Conservation (phyloP, 73 alveolate genomes). For the Stentor coeruleus region DNA sequence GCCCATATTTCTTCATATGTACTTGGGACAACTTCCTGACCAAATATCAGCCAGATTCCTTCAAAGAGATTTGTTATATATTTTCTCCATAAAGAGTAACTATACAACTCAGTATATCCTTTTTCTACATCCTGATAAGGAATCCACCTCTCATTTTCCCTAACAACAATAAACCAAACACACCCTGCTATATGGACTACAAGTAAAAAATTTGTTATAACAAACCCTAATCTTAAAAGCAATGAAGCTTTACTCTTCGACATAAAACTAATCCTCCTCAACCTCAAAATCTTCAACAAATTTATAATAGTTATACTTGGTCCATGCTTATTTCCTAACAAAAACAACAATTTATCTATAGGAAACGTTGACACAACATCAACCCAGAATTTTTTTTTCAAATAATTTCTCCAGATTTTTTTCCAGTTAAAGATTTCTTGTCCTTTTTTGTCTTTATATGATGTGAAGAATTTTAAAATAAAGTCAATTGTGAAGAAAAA, state of each 20-base stretch:
- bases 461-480: background rate
- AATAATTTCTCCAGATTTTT: background rate
- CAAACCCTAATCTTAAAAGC: constrained; percentile 38
- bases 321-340: background rate
- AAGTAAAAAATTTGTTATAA: constrained; percentile 32
- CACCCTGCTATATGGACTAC: constrained; percentile 57
- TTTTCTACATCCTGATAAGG: constrained; percentile 51
- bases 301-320: background rate
- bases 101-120: constrained; percentile 26
- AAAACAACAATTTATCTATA: background rate
- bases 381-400: background rate
- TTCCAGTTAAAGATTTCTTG: background rate
- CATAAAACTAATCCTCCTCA: background rate
- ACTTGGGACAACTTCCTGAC: constrained; percentile 57
- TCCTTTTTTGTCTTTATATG: background rate
- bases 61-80: constrained; percentile 39
- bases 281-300: background rate
- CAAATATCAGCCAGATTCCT: constrained; percentile 53
- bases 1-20: constrained; percentile 34
- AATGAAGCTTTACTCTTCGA: constrained; percentile 37
- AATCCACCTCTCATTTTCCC: constrained; percentile 44
- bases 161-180: constrained; percentile 44
- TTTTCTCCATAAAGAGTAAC: background rate
- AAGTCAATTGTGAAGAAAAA: background rate
- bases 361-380: background rate